A percentile compares a stretch with the other conserved stretches of the same genome.
These are phyloP conservation scores for Dendrostoma leiphaemia DNA, from an alignment of 2,329 filamentous ascomycete genomes.

Conservation along the genomic window DNA sequence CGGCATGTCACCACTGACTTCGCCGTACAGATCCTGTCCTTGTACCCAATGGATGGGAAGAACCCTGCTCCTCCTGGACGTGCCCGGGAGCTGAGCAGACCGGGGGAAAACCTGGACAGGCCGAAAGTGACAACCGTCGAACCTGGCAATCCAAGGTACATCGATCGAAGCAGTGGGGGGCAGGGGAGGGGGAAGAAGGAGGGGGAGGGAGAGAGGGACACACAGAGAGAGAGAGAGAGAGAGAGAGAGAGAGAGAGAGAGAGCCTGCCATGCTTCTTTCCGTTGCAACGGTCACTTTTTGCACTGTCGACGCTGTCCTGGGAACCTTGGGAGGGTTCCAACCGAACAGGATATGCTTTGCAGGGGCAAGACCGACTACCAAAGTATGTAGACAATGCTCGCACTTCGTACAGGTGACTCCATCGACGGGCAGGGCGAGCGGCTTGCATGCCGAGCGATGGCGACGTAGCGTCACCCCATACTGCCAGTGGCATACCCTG, in stretches of 20 bases:
- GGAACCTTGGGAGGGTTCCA: background rate
- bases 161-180: background rate
- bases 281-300: background rate
- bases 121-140: background rate
- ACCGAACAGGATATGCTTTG: slow-evolving; percentile 2
- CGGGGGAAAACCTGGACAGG: background rate
- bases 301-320: background rate
- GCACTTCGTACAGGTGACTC: background rate
- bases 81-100: background rate
- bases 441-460: slow-evolving; percentile 19
- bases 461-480: slow-evolving; percentile 19
- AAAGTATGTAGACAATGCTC: background rate
- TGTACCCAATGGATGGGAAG: background rate
- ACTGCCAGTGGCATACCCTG: background rate
- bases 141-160: background rate
- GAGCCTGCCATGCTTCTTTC: background rate
- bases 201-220: no score
- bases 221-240: no score
- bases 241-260: no score
- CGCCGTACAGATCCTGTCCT: background rate
- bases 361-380: slow-evolving; percentile 3
- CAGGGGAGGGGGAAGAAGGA: no score
- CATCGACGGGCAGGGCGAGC: slow-evolving; percentile 17
- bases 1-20: background rate
- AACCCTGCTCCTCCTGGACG: background rate